Evolutionary conservation across 768 basidiomycete genomes (phyloP), one percentile per base, ranked within the genome.

Genomic region (Suillus decipiens): DNA sequence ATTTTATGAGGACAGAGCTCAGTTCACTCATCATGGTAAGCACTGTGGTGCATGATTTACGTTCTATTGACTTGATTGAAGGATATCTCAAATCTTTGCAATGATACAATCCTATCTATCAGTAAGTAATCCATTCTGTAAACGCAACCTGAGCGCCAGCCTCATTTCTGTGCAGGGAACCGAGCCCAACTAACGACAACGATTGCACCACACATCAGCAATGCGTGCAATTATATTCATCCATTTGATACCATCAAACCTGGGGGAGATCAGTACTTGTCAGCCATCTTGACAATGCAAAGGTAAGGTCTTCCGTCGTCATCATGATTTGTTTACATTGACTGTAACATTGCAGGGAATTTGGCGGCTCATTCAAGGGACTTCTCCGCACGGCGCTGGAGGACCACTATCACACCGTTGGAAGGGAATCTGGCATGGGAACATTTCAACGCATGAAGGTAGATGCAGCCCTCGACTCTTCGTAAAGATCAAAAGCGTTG

Each of bases 401-500:
- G 42, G 22, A 45, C 4, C 59, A 60, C 10, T 60, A 60, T 31
- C 4, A 17, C 12, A 8, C 5, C 11, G 41, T 60, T 28, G 34
- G 36, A n/a, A 48, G 31, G 4, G 42, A 60, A 19, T 48, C 42
- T 15, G 59, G 59, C 3, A 8, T 7, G 3, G 59, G 59, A 22
- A 60, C 33, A 28, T 60, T 31, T n/a, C 45, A 33, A 24, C 59
- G 59, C 14, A 60, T 60, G 59, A 60, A 60, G 59, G 59, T 60
- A 11, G 11, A 43, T 31, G 19, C 17, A 31, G n/a, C 24, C 28
- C 17, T 33, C 3, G 5, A 45, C 41, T 43, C 15, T 9, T 15
- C 19, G 15, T n/a, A 11, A 45, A 31, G 6, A 45, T 60, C 19
- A 2, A 19, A 33, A 19, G 4, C 19, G 6, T 51, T 47, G 47